phyloP scores from a whole-genome alignment of 2,329 filamentous ascomycete genomes.

The Talaromyces sp. region DNA sequence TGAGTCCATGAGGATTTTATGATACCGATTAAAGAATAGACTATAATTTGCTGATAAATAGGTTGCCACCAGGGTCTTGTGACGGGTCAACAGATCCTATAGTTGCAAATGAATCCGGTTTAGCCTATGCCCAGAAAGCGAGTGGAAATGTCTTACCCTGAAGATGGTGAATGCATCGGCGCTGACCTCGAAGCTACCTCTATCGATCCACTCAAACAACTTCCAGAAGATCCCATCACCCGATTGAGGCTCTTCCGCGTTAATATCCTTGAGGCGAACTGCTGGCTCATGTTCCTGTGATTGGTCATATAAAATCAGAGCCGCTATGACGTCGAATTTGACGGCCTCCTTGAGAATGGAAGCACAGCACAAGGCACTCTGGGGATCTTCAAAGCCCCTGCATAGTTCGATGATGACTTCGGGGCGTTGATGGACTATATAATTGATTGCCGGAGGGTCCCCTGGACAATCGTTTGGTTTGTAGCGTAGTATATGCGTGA shows the following conservation, averaged over 20 bases:
- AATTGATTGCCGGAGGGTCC: constrained; percentile 80
- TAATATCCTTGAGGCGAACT: constrained; percentile 72
- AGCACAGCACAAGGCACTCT: constrained; percentile 87
- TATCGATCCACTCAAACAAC: constrained; percentile 97
- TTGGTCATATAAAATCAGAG: constrained; percentile 89
- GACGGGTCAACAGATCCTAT: constrained; percentile 87
- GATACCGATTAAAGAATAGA: constrained; percentile 87
- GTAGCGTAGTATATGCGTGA: constrained; percentile 91
- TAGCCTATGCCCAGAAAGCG: constrained; percentile 1
- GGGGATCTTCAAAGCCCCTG: constrained; percentile 80
- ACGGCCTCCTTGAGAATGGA: constrained; percentile 83
- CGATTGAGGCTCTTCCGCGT: constrained; percentile 67
- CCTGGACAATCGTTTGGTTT: constrained; percentile 63
- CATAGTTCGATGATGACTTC: constrained; percentile 86
- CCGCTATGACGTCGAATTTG: constrained; percentile 86
- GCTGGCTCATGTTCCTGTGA: constrained; percentile 66
- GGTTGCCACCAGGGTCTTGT: constrained; percentile 83
- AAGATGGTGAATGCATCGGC: constrained; percentile 98
- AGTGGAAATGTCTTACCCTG: constrained; percentile 54
- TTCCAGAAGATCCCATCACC: constrained; percentile 90
- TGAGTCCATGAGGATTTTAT: constrained; percentile 79
- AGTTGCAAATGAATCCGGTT: background rate
- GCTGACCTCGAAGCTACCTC: constrained; percentile 91
- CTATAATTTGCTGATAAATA: constrained; percentile 90
- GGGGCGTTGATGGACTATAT: constrained; percentile 79